Evolutionary conservation across 306 rosid species (phyloP), one percentile per base, ranked within the genome.

Genomic region (Pueraria montana): DNA sequence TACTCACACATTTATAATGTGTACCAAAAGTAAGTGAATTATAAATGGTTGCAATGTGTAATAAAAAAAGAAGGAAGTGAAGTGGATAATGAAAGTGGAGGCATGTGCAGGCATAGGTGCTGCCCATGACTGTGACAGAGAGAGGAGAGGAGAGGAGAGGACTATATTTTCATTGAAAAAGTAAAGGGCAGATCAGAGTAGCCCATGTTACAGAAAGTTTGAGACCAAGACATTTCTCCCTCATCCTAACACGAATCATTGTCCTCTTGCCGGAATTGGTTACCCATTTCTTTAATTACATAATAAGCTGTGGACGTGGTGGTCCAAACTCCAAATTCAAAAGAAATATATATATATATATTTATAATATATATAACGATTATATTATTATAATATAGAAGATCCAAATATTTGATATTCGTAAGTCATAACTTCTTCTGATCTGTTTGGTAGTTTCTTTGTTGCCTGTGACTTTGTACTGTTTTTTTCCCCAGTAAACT

Each of bases 161-260:
- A 56, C 2, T 36, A 72, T n/a, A 69, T 34, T 68, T 61, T 76
- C 72, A 85, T 63, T 11, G 13, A 66, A 42, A 49, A 64, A 64
- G 53, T 23, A 65, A 55, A 76, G 77, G 73, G 1, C 30, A 77
- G 63, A 77, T 11, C 61, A 77, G 23, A 71, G 72, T 42, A 81
- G 49, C 34, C 86, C 86, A 78, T 86, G 84, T 77, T 86, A 77
- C 36, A 43, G 43, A 77, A 77, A 72, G 81, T 42, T 77, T 30
- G 32, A 72, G 81, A 85, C 24, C 34, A 70, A 65, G 77, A 77
- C 83, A 77, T 79, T 73, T 78, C 79, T 21, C 52, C n/a, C 40
- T 71, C 24, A 3, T 50, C 69, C 64, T 69, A 85, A 85, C 83
- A 77, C 83, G 50, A 85, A 85, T 81, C 62, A 76, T 81, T 85